Evolutionary conservation across 169 alveolate species (phyloP), one percentile per base, ranked within the genome.

Genomic region (Plasmodium yoelii): DNA sequence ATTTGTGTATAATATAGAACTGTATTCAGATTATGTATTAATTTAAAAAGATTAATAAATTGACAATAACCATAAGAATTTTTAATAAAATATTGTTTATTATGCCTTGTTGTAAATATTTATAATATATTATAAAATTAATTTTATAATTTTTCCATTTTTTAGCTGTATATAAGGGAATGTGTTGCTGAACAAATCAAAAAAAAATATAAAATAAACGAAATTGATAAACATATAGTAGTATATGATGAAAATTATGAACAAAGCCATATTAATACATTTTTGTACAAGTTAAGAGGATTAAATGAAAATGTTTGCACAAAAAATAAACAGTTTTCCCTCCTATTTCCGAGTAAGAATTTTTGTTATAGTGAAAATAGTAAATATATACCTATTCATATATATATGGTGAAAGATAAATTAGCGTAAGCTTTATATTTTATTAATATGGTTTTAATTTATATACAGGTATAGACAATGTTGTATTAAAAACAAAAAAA

Each of bases 161-260:
- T 70, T 13, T 53, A 86, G 91, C 69, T 69, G n/a, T 86, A 70
- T 24, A 59, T 86, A n/a, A 39, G 91, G 44, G 91, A 86, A 42
- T 86, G 91, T 19, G 47, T 86, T 57, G 91, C 91, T 39, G 61
- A 59, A 15, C 53, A 59, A 86, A 86, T 86, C 7, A 68, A 46
- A 59, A 18, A 42, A 22, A 86, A 86, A 69, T 86, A 86, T 53
- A 68, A 70, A 86, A 86, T 86, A 34, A 53, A 44, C 15, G 91
- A 86, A 86, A 44, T 70, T 69, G 65, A 56, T 19, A 60, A 24
- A 59, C 51, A 69, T 19, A 42, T 42, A 60, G 55, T 59, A 59
- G 44, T 13, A 63, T 70, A 57, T 47, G 87, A 86, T 70, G 91
- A 86, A 86, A 70, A 86, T 59, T 86, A 86, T 70, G 91, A 86